Evolutionary conservation across 352 stramenopile genomes (phyloP).

Genomic region (Globisporangium barbulae): DNA sequence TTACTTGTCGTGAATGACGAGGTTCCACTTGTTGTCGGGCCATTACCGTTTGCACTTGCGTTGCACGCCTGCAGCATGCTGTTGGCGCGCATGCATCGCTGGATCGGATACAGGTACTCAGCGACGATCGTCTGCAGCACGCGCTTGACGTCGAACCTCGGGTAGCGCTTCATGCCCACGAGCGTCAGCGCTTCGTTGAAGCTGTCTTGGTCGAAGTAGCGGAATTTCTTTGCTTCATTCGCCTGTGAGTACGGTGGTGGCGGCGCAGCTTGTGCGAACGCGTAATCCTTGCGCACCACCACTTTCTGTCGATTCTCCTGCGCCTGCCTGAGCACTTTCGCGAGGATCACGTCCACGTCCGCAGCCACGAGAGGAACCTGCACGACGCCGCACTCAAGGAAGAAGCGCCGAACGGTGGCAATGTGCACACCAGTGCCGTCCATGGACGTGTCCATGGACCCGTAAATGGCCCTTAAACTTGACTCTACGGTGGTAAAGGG

Average conservation of each 20-base stretch:
- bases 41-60: background rate
- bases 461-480: slow-evolving; percentile 37
- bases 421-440: slow-evolving; percentile 60
- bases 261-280: slow-evolving; percentile 23
- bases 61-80: slow-evolving; percentile 9
- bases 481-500: slow-evolving; percentile 24
- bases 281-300: slow-evolving; percentile 55
- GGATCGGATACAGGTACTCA: slow-evolving; percentile 47
- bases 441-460: slow-evolving; percentile 41
- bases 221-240: slow-evolving; percentile 38
- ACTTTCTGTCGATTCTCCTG: slow-evolving; percentile 51
- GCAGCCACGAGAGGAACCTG: slow-evolving; percentile 44
- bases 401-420: slow-evolving; percentile 60
- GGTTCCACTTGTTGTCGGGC: background rate
- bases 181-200: slow-evolving; percentile 76
- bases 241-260: slow-evolving; percentile 10
- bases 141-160: slow-evolving; percentile 45
- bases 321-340: slow-evolving; percentile 50
- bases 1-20: background rate
- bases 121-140: slow-evolving; percentile 53
- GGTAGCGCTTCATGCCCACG: slow-evolving; percentile 57
- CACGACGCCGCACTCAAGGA: slow-evolving; percentile 58
- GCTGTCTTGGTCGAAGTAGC: slow-evolving; percentile 63
- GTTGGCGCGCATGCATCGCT: slow-evolving; percentile 21
- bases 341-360: slow-evolving; percentile 69